These are phyloP conservation scores for Mortierella claussenii DNA, from an alignment of 192 early-diverging fungal species.

Conservation along the genomic window DNA sequence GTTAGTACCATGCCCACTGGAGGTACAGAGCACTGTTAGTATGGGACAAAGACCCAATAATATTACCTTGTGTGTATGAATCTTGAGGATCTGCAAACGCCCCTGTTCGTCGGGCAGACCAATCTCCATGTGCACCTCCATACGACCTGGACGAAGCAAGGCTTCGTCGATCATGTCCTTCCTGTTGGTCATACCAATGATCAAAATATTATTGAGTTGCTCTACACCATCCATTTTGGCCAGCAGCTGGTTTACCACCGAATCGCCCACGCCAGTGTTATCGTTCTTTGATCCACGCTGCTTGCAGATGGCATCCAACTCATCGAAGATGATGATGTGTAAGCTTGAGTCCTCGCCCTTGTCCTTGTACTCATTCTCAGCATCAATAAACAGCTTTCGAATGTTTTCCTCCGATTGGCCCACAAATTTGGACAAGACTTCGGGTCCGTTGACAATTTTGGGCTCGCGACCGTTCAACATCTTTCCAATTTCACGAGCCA, in stretches of 20 bases:
- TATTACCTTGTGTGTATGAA: slow-evolving; percentile 86
- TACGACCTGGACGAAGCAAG: slow-evolving; percentile 91
- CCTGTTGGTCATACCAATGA: slow-evolving; percentile 99
- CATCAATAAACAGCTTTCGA: slow-evolving; percentile 94
- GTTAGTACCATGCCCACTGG: no score
- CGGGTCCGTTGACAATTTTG: slow-evolving; percentile 95
- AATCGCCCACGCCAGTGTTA: slow-evolving; percentile 95
- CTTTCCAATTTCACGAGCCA: slow-evolving; percentile 98
- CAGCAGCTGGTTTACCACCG: slow-evolving; percentile 96
- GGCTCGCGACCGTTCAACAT: slow-evolving; percentile 97
- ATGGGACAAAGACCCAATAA: neutral
- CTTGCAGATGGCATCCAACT: slow-evolving; percentile 98
- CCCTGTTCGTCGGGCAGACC: slow-evolving; percentile 92
- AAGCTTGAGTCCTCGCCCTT: slow-evolving; percentile 90
- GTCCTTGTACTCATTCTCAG: slow-evolving; percentile 94
- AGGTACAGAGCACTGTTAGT: no score
- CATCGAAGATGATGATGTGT: slow-evolving; percentile 99
- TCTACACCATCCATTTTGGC: slow-evolving; percentile 99
- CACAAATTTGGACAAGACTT: slow-evolving; percentile 96
- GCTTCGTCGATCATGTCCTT: slow-evolving; percentile 99
- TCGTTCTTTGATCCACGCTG: slow-evolving; percentile 94
- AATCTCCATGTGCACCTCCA: slow-evolving; percentile 98
- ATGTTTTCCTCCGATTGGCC: slow-evolving; percentile 98
- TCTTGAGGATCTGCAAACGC: slow-evolving; percentile 94
- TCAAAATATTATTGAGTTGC: slow-evolving; percentile 96